Evolutionary conservation across 2,329 filamentous ascomycete species (phyloP), one percentile per base, ranked within the genome.

Genomic region (Beauveria caledonica): DNA sequence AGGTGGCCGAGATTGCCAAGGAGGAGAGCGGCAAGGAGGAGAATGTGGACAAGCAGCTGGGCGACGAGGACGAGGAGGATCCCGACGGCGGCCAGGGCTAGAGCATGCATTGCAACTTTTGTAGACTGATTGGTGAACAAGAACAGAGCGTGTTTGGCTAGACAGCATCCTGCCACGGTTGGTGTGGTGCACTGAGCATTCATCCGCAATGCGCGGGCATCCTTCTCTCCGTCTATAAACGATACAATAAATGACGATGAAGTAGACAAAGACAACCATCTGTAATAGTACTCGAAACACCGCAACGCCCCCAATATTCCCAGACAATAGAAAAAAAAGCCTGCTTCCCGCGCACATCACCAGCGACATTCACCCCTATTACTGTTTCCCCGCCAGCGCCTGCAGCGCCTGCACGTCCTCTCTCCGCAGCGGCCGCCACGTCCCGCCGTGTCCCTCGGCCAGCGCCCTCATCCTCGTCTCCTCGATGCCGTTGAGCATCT

Each of bases 1-100:
- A 82, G 44, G 86, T 82, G 7, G 83, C 86, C 0, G 80, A 81
- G 64, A 68, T 74, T 44, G 63, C 65, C 58, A 64, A 64, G 9
- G 67, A 67, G 5, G 68, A 67, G 7, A 68, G 75, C n/a, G 74
- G 75, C 65, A 70, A 73, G 25, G 73, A 79, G 55, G 70, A 73
- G 62, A 76, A 68, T 42, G 69, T 82, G 51, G 73, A 80, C 64
- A 74, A 77, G 67, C 72, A 80, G 67, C 70, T 80, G 1, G 80
- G 78, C 3, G 80, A 83, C 33, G 81, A 82, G 59, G 79, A 78
- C 13, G 82, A 78, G 55, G 78, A 74, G 63, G 77, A 80, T 58
- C 74, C 77, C 11, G 79, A 80, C 64, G 76, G 73, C 44, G 76
- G 76, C 21, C 75, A 78, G 68, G 76, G 76, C 44, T 78, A 70